Percentiles rank a stretch among this genome's conserved stretches.
Evolutionary conservation across 2,329 filamentous ascomycete genomes (phyloP).

Genomic region (Lachnellula suecica): DNA sequence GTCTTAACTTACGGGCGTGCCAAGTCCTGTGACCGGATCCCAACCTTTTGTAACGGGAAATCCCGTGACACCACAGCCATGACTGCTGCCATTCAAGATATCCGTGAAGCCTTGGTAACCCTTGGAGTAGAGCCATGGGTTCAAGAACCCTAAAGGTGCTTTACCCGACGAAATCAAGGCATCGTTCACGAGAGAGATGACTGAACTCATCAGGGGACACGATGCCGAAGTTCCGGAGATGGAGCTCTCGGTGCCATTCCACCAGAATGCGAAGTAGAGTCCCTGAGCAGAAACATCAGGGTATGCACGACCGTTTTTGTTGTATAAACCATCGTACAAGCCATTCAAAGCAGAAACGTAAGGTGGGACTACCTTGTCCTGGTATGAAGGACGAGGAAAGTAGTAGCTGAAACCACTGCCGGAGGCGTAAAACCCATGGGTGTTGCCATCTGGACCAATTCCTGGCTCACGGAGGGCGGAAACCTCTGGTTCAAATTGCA

Average conservation of each 20-base stretch:
- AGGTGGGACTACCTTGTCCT: slow-evolving; percentile 38
- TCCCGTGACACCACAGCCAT: slow-evolving; percentile 32
- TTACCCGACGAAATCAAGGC: slow-evolving; percentile 51
- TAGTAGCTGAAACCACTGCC: slow-evolving; percentile 53
- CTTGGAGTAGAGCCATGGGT: slow-evolving; percentile 37
- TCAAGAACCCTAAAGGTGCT: slow-evolving; percentile 37
- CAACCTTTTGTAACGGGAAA: slow-evolving; percentile 9
- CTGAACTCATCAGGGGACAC: slow-evolving; percentile 52
- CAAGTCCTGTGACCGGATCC: slow-evolving; percentile 30
- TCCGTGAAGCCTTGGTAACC: slow-evolving; percentile 36
- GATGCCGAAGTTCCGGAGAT: slow-evolving; percentile 52
- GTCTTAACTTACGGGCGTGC: slow-evolving; percentile 22
- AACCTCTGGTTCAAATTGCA: slow-evolving; percentile 22
- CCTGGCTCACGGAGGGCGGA: slow-evolving; percentile 31
- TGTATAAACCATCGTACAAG: slow-evolving; percentile 46
- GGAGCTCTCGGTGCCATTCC: slow-evolving; percentile 31
- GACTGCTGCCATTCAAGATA: slow-evolving; percentile 34
- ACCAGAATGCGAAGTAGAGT: slow-evolving; percentile 47
- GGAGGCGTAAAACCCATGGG: slow-evolving; percentile 37
- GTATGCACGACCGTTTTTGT: slow-evolving; percentile 28
- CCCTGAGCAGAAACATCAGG: slow-evolving; percentile 54
- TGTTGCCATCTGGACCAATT: slow-evolving; percentile 34
- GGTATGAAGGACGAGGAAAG: slow-evolving; percentile 47
- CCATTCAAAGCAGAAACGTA: slow-evolving; percentile 43
- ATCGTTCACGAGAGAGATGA: slow-evolving; percentile 61